Percentiles rank a stretch among this genome's conserved stretches.
Conservation (phyloP, 192 early-diverging fungal genomes). For the Haplosporangium gracile region DNA sequence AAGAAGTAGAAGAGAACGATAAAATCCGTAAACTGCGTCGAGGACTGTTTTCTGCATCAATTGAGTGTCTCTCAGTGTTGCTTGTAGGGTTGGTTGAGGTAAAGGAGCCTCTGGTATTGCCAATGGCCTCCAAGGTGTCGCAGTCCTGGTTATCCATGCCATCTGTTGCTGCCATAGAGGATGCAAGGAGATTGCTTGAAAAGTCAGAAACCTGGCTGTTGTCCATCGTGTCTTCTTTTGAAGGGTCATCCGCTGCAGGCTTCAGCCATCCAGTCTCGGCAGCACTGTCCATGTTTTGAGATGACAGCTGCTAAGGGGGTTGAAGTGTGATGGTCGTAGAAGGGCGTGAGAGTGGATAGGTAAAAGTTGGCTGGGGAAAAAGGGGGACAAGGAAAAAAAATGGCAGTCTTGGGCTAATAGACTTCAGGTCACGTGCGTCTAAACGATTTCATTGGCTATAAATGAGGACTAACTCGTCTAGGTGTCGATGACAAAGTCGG, state of each 20-base stretch:
- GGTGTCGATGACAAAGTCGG: constrained; percentile 20
- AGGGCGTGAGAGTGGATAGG: background rate
- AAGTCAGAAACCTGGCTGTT: background rate
- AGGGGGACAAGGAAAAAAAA: background rate
- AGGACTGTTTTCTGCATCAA: background rate
- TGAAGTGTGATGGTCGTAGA: background rate
- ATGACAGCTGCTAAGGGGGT: background rate
- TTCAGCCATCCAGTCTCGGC: constrained; percentile 3
- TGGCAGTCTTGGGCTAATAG: background rate
- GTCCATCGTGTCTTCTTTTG: background rate
- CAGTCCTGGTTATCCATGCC: background rate
- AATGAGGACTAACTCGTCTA: background rate
- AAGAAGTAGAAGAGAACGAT: background rate
- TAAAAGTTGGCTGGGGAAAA: background rate
- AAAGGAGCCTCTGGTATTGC: background rate
- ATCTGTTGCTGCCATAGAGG: background rate
- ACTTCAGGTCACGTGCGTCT: background rate
- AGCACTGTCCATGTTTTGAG: constrained; percentile 4
- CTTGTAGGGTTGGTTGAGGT: background rate
- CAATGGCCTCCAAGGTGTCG: background rate
- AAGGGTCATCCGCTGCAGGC: background rate
- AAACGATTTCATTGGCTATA: background rate
- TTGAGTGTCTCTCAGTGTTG: background rate
- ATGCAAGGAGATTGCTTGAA: constrained; percentile 3
- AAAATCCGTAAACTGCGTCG: background rate